Evolutionary conservation across 345 rosid genomes (phyloP), one percentile per base, ranked within the genome.

Genomic region (Heritiera fomes): DNA sequence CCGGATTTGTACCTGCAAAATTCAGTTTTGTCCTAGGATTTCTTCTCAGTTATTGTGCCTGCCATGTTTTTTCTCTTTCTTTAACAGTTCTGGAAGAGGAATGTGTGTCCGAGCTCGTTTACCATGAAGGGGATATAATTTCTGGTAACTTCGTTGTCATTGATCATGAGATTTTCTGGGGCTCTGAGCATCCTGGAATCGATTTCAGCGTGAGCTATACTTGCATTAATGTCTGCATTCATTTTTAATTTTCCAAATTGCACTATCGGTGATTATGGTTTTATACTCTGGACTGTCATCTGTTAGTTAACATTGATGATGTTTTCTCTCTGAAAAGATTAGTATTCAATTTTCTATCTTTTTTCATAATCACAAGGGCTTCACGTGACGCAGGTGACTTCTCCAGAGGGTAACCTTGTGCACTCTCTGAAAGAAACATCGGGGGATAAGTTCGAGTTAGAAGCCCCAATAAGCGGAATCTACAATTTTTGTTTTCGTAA

Each of bases 141-240:
- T 88, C 95, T 7, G 98, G 97, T 0, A 95, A 91, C 88, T 95
- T 90, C 89, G 98, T 95, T 5, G 95, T 95, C 69, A 93, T 92
- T 52, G 98, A 95, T 77, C 98, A 95, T 77, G 98, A 93, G 77
- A 93, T 95, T 83, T 95, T 95, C 90, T 95, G 97, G 98, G 83
- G 89, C 84, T 87, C 97, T 14, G 98, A 93, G 84, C 98, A 93
- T 84, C 98, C 98, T 61, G 98, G 98, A 76, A 89, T 93, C 83
- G 98, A 95, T 86, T 89, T 95, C 80, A 88, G 80, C 40, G 97
- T 93, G 45, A 87, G 61, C 61, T 56, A 11, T 20, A 8, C 62
- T 58, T 56, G 10, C 5, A 58, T 20, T 58, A 53, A 49, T 52
- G 11, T 56, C 28, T 55, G 1, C 23, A 5, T n/a, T 18, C 2